A percentile compares a stretch with the other conserved stretches of the same genome.
These are phyloP conservation scores for Hypoxylon sp. DNA, from an alignment of 2,329 filamentous ascomycete species.

Conservation along the genomic window DNA sequence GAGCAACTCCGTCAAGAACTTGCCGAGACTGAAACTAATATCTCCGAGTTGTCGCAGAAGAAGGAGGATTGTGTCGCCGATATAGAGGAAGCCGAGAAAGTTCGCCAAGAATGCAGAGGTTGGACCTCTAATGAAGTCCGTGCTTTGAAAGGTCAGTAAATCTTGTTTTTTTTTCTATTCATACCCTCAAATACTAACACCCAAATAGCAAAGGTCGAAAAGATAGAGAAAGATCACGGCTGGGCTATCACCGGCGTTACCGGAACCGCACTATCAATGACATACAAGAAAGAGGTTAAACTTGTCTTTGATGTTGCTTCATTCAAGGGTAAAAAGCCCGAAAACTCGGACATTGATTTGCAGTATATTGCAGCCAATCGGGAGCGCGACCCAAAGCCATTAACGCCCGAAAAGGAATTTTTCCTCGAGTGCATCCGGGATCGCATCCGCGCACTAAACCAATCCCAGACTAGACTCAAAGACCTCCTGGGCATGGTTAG, in stretches of 20 bases:
- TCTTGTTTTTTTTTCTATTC: neutral
- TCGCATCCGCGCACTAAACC: slow-evolving; percentile 68
- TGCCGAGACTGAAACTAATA: slow-evolving; percentile 69
- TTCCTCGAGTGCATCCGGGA: slow-evolving; percentile 77
- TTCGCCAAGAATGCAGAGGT: slow-evolving; percentile 87
- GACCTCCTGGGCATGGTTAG: slow-evolving; percentile 68
- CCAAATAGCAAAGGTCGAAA: slow-evolving; percentile 67
- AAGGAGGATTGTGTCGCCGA: slow-evolving; percentile 76
- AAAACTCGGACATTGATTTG: slow-evolving; percentile 69
- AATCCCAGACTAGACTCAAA: slow-evolving; percentile 64
- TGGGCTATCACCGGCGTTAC: slow-evolving; percentile 76
- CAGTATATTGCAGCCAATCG: slow-evolving; percentile 72
- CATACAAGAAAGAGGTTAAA: slow-evolving; percentile 75
- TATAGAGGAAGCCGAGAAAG: slow-evolving; percentile 82
- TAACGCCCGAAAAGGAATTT: slow-evolving; percentile 75
- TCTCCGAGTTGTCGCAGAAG: slow-evolving; percentile 69
- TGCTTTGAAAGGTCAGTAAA: slow-evolving; percentile 73
- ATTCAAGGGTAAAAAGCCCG: slow-evolving; percentile 57
- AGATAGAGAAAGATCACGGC: slow-evolving; percentile 71
- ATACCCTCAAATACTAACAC: slow-evolving; percentile 48
- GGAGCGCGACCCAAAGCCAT: slow-evolving; percentile 60
- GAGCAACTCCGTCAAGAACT: slow-evolving; percentile 72
- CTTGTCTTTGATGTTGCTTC: slow-evolving; percentile 74
- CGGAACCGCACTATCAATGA: slow-evolving; percentile 73
- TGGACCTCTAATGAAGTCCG: slow-evolving; percentile 87